Base-by-base conservation (phyloP, 768 basidiomycete species). In the Boletus subcaerulescens region DNA sequence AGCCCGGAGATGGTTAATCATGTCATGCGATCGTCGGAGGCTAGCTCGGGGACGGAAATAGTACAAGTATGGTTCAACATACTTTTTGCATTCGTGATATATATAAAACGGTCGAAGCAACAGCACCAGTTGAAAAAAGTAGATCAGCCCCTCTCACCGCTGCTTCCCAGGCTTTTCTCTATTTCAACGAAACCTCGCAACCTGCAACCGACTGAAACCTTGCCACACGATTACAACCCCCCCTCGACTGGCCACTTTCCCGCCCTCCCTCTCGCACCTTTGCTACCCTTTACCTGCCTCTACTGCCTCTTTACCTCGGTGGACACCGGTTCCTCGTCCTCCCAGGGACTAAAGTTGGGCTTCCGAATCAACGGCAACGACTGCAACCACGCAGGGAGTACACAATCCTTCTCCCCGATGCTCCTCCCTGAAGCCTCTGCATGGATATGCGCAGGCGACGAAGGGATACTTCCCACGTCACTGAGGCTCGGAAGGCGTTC, bases 291-390 rank as follows among this genome's bases (percentile, higher is more conserved):
- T 29, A n/a, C 42, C 41, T 24, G 26, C 3, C 35, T 45, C 49
- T 72, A 71, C 69, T 60, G 58, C 18, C 49, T 55, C 59, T 60
- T 66, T 15, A 39, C 40, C 45, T 60, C 63, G 18, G 45, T 48
- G 55, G 59, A 60, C 50, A 57, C 60, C 45, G 46, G 64, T 46
- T 86, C 86, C 58, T 89, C 88, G 62, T 90, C 88, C 45, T 86
- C 89, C 88, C 88, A 91, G 32, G 89, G 89, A 63, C 87, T 90
- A 65, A 90, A 91, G 56, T 86, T 86, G 54, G 81, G 75, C 73
- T 88, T 89, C 56, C 81, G 78, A 59, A 81, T 76, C 60, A 81
- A 77, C 36, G 87, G 85, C 56, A 87, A 65, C n/a, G 81, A 75
- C 61, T 83, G 81, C 57, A 89, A 67, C 89, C 87, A 88, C 44